A percentile compares a stretch with the other conserved stretches of the same genome.
phyloP scores from a whole-genome alignment of 371 early-diverging fungal genomes.

The Saksenaea oblongispora region DNA sequence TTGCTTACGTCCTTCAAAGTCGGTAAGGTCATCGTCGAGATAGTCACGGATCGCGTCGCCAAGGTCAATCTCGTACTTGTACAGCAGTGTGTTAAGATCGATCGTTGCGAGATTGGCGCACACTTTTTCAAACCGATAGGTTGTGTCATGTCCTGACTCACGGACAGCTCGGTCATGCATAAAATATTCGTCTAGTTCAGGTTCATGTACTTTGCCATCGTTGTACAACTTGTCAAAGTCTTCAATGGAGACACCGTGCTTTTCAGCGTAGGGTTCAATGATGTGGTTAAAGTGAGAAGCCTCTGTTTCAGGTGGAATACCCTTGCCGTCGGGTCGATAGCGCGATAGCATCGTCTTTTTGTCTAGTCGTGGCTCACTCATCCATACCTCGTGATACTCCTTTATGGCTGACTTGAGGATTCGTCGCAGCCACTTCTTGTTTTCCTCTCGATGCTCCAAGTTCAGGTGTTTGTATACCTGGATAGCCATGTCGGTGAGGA shows the following conservation, averaged over 20 bases:
- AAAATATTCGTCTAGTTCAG: slow-evolving; percentile 92
- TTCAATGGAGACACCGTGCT: slow-evolving; percentile 64
- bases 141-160: slow-evolving; percentile 97
- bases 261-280: slow-evolving; percentile 82
- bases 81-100: slow-evolving; percentile 88
- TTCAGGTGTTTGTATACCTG: slow-evolving; percentile 69
- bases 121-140: slow-evolving; percentile 90
- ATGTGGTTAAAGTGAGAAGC: slow-evolving; percentile 91
- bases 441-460: slow-evolving; percentile 49
- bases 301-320: slow-evolving; percentile 98
- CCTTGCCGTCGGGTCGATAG: slow-evolving; percentile 86
- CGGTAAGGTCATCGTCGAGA: slow-evolving; percentile 60
- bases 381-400: slow-evolving; percentile 94
- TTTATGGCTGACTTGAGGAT: slow-evolving; percentile 82
- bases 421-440: slow-evolving; percentile 77
- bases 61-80: slow-evolving; percentile 94
- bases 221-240: slow-evolving; percentile 76
- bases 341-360: slow-evolving; percentile 76
- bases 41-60: slow-evolving; percentile 67
- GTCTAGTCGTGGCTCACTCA: slow-evolving; percentile 79
- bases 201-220: slow-evolving; percentile 65
- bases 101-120: slow-evolving; percentile 93
- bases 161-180: slow-evolving; percentile 96
- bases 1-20: slow-evolving; percentile 47
- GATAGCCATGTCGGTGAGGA: slow-evolving; percentile 94